Conservation (phyloP, 2,329 filamentous ascomycete species). For the Fusarium devonianum region DNA sequence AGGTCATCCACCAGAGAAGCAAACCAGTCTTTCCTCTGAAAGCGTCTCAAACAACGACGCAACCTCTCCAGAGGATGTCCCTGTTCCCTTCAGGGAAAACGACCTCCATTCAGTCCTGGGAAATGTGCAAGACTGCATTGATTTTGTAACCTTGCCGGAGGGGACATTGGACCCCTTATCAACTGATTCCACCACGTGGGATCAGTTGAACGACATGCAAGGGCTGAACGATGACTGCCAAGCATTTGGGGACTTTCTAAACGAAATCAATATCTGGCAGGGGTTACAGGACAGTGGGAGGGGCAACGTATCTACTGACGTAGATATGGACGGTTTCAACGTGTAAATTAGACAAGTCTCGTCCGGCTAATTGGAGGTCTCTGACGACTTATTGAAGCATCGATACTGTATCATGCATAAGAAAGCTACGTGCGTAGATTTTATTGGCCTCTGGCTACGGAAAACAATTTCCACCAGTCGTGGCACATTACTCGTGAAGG, state of each 20-base stretch:
- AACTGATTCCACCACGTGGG: background rate
- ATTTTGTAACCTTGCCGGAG: no score
- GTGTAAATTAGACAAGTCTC: no score
- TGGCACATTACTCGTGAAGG: background rate
- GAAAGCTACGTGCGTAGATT: background rate
- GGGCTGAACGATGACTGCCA: background rate
- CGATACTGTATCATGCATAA: background rate
- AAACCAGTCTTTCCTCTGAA: no score
- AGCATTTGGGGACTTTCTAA: background rate
- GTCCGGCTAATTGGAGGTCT: no score
- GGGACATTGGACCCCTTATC: background rate
- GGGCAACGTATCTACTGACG: background rate
- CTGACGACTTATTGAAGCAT: no score
- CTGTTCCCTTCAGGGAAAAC: no score
- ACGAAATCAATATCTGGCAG: background rate
- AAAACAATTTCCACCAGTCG: background rate
- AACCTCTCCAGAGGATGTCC: no score
- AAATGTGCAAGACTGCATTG: no score
- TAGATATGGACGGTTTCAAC: background rate
- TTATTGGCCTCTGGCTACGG: background rate
- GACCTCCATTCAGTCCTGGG: no score
- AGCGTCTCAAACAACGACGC: no score
- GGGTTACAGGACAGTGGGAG: background rate
- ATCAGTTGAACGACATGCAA: background rate
- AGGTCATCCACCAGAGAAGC: no score